These are phyloP conservation scores for Thielaviopsis populi DNA, from an alignment of 2,329 filamentous ascomycete genomes.

Conservation along the genomic window DNA sequence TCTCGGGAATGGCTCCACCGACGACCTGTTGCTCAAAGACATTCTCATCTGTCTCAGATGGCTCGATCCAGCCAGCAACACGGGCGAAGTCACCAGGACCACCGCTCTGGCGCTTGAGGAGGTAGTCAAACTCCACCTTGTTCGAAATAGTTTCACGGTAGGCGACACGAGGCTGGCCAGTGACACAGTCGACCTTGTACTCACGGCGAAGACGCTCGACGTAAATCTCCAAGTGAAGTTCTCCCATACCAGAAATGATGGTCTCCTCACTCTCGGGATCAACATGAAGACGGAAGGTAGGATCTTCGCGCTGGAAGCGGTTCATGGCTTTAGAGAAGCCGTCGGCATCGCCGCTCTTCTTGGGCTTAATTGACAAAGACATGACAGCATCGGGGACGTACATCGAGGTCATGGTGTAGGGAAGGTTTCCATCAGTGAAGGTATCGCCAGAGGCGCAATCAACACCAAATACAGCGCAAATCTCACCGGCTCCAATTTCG, in stretches of 20 bases:
- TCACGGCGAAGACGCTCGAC: constrained; percentile 92
- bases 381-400: constrained; percentile 96
- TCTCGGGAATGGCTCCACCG: constrained; percentile 85
- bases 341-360: constrained; percentile 76
- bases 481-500: constrained; percentile 90
- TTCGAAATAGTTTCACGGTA: constrained; percentile 87
- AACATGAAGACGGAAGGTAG: constrained; percentile 89
- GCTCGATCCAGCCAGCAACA: constrained; percentile 84
- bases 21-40: constrained; percentile 74
- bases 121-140: constrained; percentile 73
- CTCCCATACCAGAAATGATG: constrained; percentile 97
- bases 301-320: constrained; percentile 95
- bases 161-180: constrained; percentile 91
- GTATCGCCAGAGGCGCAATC: constrained; percentile 97
- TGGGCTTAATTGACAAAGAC: constrained; percentile 92
- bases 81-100: constrained; percentile 92
- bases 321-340: constrained; percentile 99
- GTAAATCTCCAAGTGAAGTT: constrained; percentile 93
- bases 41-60: constrained; percentile 57
- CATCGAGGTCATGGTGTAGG: constrained; percentile 96
- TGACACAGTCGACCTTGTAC: constrained; percentile 89
- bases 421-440: constrained; percentile 84
- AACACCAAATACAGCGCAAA: constrained; percentile 95
- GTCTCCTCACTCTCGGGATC: constrained; percentile 89
- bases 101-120: constrained; percentile 88